Evolutionary conservation across 2,329 filamentous ascomycete species (phyloP), one percentile per base, ranked within the genome.

Genomic region (Colletotrichum melonis): DNA sequence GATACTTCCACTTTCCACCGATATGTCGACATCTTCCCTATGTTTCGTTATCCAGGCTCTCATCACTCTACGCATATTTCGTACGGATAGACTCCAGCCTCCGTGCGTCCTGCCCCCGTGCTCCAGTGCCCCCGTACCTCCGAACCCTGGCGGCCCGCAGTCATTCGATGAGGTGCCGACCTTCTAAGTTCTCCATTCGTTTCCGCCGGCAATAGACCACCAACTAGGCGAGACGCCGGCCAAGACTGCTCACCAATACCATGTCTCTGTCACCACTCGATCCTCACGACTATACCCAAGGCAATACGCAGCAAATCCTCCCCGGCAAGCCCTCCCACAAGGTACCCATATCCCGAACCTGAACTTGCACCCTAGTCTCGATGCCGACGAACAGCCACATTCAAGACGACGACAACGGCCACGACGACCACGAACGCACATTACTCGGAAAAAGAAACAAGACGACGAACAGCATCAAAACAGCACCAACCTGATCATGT

Each of bases 121-220:
- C 42, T 8, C 19, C 42, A 16, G 42, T 3, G 7, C 19, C 42
- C 19, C 59, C 16, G 9, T 28, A 9, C 42, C 63, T 49, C 56
- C 67, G 28, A 59, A 60, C 56, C 56, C 46, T 55, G 26, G 55
- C 22, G 46, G 38, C 55, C 46, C 57, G 49, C 46, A 63, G 67
- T 57, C 63, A 52, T 67, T 56, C 46, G 57, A 67, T 52, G 42
- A 49, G 42, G 19, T 49, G 30, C 49, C 59, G 63, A 26, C 49
- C 42, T 60, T 26, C 32, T 12, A 5, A 35, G 32, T 35, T 35
- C 11, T 67, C 9, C 8, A 49, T 49, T 19, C 42, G n/a, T 22
- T 22, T 22, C 24, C 59, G 35, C 56, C 32, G 16, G 35, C 22
- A 35, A 32, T 24, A 56, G n/a, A 55, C 30, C 30, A 30, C 8